Evolutionary conservation across 2,329 filamentous ascomycete genomes (phyloP), one percentile per base, ranked within the genome.

Genomic region (Neonectria faginata): DNA sequence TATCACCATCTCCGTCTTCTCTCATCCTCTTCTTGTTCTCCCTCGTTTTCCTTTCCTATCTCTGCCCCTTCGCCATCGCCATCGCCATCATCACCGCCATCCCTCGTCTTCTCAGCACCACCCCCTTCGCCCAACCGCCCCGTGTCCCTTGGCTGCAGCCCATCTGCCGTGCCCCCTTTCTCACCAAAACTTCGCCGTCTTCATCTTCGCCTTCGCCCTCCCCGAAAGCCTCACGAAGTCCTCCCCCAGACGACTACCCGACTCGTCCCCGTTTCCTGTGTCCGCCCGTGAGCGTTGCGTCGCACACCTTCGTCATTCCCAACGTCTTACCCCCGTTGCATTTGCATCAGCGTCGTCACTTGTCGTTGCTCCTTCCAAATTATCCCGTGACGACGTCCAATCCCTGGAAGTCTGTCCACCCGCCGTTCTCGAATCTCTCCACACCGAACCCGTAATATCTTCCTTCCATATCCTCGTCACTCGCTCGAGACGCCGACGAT

Each of bases 151-250:
- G 66, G 67, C 63, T 65, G 69, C 64, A 68, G 58, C 55, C 64
- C 66, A 67, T 65, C 67, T 71, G 70, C 66, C 67, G 68, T 74
- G 70, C 75, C 77, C 71, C 75, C 75, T 79, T 78, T 73, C 72
- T 75, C 67, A 58, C 58, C 73, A 68, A 39, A 39, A 64, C 68
- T 52, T 74, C 71, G 70, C 62, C 65, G 12, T 29, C 41, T 20
- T 57, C 29, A 9, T 29, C 29, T 2, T 25, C 39, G 41, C 16
- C 39, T 44, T 72, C 65, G 70, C 62, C 65, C 64, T 68, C 57
- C 44, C 69, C 65, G 64, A 71, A 69, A 69, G 70, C 60, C 66
- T 53, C 66, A 61, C 62, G 66, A 57, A 63, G 60, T 62, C 50
- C 50, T n/a, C 52, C 60, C 56, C 64, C 59, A 63, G 65, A 70